Conservation (phyloP, 139 green algal genomes). For the Trebouxia sp. region DNA sequence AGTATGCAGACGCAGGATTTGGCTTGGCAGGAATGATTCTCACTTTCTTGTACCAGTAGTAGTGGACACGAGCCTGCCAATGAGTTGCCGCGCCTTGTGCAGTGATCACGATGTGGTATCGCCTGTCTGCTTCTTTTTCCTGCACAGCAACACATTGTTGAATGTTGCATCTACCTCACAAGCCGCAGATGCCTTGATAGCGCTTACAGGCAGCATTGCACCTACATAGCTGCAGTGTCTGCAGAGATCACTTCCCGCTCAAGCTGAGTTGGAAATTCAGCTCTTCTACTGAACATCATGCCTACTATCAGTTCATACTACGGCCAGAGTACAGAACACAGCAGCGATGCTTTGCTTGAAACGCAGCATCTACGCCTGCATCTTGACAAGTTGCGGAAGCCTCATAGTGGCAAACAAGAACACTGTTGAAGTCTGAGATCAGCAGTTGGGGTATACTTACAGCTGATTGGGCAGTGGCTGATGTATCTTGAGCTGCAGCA, state of each 20-base stretch:
- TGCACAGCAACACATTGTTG: not conserved
- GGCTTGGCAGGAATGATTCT: not conserved
- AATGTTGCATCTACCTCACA: not conserved
- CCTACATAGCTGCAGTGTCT: too few relatives aligned
- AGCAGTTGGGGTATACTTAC: not conserved
- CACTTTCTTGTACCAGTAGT: conserved; percentile 71
- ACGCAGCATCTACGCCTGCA: not conserved
- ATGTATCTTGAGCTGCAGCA: not conserved
- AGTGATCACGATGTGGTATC: conserved; percentile 81
- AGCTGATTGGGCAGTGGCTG: not conserved
- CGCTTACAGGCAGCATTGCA: too few relatives aligned
- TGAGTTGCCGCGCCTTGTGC: conserved; percentile 77
- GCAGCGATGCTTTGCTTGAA: not conserved
- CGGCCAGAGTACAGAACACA: not conserved
- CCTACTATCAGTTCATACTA: not conserved
- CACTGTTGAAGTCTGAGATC: not conserved
- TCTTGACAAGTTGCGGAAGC: not conserved
- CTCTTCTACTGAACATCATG: not conserved
- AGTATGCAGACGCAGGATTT: not conserved
- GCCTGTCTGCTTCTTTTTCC: conserved; percentile 43
- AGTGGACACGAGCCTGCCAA: conserved; percentile 84
- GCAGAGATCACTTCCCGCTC: not conserved
- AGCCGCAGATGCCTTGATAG: not conserved
- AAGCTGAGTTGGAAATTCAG: not conserved
- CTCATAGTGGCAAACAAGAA: not conserved